These are phyloP conservation scores for Hypoxylon rickii DNA, from an alignment of 495 filamentous ascomycete genomes.

Conservation along the genomic window DNA sequence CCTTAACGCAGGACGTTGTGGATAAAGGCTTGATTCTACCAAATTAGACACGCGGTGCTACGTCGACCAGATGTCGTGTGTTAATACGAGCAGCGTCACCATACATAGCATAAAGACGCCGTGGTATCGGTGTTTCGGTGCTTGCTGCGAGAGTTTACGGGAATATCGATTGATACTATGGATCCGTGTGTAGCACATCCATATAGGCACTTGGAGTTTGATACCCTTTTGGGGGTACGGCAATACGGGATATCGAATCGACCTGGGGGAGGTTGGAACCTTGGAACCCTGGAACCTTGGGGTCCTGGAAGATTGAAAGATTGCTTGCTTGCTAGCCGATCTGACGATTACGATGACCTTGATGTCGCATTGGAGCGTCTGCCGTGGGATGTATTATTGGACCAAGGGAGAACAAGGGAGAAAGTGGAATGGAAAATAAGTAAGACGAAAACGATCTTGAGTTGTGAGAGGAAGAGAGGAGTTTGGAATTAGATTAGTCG, in stretches of 20 bases:
- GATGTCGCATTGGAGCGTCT: slow-evolving; percentile 31
- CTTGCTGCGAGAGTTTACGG: slow-evolving; percentile 17
- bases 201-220: slow-evolving; percentile 4
- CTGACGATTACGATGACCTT: slow-evolving; percentile 26
- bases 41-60: slow-evolving; percentile 12
- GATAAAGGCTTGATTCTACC: slow-evolving; percentile 25
- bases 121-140: slow-evolving; percentile 8
- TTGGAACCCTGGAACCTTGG: too few species aligned
- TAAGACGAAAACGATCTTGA: slow-evolving; percentile 31
- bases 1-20: slow-evolving; percentile 24
- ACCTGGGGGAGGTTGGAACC: too few species aligned
- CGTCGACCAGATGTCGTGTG: slow-evolving; percentile 7
- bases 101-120: slow-evolving; percentile 10
- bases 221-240: slow-evolving; percentile 28
- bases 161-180: too few species aligned
- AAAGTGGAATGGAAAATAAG: slow-evolving; percentile 11
- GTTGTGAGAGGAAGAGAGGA: slow-evolving; percentile 22
- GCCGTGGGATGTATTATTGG: slow-evolving; percentile 28
- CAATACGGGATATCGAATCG: slow-evolving; percentile 36
- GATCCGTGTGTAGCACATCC: too few species aligned
- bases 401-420: not conserved
- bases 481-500: slow-evolving; percentile 26
- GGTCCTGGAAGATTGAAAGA: not conserved
- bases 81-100: not conserved
- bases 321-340: slow-evolving; percentile 22